Evolutionary conservation across 2,329 filamentous ascomycete genomes (phyloP).

Genomic region (Cercospora sojina): DNA sequence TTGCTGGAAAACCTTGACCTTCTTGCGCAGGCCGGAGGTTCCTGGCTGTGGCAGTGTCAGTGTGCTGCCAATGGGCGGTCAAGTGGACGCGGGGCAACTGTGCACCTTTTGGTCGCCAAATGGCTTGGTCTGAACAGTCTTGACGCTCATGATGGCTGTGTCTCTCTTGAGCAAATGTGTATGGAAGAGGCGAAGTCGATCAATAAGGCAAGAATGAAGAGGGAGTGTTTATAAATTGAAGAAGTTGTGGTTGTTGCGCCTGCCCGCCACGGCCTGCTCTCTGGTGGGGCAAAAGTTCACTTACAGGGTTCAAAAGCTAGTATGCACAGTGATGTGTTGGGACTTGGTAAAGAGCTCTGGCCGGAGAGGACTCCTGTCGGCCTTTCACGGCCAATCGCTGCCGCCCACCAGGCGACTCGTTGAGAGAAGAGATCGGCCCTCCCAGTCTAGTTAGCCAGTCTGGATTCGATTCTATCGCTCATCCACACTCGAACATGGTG

Average conservation of each 20-base stretch:
- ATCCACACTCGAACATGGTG: background rate
- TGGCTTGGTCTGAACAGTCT: slow-evolving; percentile 77
- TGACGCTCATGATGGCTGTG: slow-evolving; percentile 61
- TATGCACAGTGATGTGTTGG: background rate
- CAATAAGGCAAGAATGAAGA: slow-evolving; percentile 11
- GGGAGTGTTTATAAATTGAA: background rate
- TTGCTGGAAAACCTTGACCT: slow-evolving; percentile 96
- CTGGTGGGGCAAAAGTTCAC: background rate
- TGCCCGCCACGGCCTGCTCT: background rate
- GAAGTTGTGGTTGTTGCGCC: background rate
- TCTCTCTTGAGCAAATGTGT: slow-evolving; percentile 12
- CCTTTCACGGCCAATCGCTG: background rate
- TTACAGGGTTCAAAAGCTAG: background rate
- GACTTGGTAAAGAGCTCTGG: too few species aligned
- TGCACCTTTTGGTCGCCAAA: slow-evolving; percentile 91
- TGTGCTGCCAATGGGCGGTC: background rate
- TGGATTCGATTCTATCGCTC: background rate
- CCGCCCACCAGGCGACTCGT: background rate
- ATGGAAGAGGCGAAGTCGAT: slow-evolving; percentile 13
- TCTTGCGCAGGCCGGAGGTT: slow-evolving; percentile 89
- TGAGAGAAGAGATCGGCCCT: background rate
- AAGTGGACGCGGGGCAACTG: background rate
- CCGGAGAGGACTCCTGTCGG: background rate
- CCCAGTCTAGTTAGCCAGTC: background rate
- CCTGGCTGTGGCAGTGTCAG: slow-evolving; percentile 9